Evolutionary conservation across 169 alveolate species (phyloP).

Genomic region (Eimeria praecox): DNA sequence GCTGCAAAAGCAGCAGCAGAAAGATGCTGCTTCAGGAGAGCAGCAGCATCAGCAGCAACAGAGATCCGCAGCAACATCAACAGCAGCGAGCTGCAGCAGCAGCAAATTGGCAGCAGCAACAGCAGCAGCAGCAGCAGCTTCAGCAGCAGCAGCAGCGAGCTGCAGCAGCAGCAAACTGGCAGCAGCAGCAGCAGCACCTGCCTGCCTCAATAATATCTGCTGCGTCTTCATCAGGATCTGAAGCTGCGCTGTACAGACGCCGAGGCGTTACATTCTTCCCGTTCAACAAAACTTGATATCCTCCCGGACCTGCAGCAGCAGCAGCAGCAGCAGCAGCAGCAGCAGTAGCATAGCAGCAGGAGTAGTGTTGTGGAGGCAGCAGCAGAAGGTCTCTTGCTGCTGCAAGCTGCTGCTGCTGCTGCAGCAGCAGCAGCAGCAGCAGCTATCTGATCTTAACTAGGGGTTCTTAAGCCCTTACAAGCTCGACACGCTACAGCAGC

Average conservation of each 20-base stretch:
- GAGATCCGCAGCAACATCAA: too few relatives aligned
- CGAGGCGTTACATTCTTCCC: constrained; percentile 8
- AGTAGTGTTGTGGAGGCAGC: neutral
- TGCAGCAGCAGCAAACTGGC: neutral
- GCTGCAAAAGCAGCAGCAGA: neutral
- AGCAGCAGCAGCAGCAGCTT: neutral
- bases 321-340: constrained; percentile 40
- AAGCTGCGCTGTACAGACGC: neutral
- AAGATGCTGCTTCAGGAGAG: neutral
- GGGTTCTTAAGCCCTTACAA: too few relatives aligned
- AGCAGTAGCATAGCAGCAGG: constrained; percentile 25
- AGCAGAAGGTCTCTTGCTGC: neutral
- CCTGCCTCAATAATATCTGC: constrained; percentile 9
- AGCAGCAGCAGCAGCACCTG: constrained; percentile 27
- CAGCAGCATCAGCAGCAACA: neutral
- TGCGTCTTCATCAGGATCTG: neutral
- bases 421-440: too few relatives aligned
- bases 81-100: neutral
- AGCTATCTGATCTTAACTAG: too few relatives aligned
- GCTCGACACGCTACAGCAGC: too few relatives aligned
- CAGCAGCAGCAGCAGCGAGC: neutral
- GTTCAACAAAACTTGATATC: constrained; percentile 24
- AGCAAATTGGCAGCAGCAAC: too few relatives aligned
- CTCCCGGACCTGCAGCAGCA: constrained; percentile 25
- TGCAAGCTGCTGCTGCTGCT: too few relatives aligned